These are phyloP conservation scores for Aspergillus sclerotioniger DNA, from an alignment of 495 filamentous ascomycete genomes.

Conservation along the genomic window DNA sequence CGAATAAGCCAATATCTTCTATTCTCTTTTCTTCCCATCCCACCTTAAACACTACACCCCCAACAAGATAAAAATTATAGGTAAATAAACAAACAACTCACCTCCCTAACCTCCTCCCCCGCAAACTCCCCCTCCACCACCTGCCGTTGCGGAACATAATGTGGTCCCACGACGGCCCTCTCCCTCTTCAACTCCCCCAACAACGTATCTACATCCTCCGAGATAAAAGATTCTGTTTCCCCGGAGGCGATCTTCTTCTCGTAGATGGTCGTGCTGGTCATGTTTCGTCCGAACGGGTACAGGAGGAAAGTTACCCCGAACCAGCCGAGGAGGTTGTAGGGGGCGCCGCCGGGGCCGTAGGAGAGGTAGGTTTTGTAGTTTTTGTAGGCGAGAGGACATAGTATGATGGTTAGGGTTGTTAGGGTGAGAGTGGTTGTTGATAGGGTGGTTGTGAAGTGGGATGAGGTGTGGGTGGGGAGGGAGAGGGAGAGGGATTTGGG, in stretches of 20 bases:
- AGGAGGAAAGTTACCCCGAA: conserved; percentile 25
- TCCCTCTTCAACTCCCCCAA: conserved; percentile 11
- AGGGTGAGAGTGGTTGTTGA: neutral
- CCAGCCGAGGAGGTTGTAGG: conserved; percentile 39
- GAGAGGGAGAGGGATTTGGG: neutral
- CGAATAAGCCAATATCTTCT: no score
- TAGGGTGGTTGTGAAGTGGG: neutral
- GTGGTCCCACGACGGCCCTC: conserved; percentile 29
- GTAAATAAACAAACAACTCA: conserved; percentile 14
- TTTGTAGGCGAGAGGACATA: conserved; percentile 18
- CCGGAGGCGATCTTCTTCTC: conserved; percentile 24
- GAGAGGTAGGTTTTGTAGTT: conserved; percentile 33
- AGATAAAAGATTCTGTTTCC: conserved; percentile 16
- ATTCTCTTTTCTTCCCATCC: no score
- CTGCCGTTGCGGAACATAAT: conserved; percentile 39
- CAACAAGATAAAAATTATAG: neutral
- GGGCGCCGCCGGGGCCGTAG: conserved; percentile 35
- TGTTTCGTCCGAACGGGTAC: conserved; percentile 31
- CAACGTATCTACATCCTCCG: neutral
- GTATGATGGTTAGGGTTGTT: neutral
- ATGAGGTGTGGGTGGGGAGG: neutral
- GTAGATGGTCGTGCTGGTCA: conserved; percentile 33
- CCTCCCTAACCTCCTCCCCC: conserved; percentile 26
- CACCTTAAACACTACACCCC: no score
- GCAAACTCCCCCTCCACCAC: conserved; percentile 31